Percentiles rank a stretch among this genome's conserved stretches.
These are phyloP conservation scores for Leptographium procerum DNA, from an alignment of 2,329 filamentous ascomycete species.

Conservation along the genomic window DNA sequence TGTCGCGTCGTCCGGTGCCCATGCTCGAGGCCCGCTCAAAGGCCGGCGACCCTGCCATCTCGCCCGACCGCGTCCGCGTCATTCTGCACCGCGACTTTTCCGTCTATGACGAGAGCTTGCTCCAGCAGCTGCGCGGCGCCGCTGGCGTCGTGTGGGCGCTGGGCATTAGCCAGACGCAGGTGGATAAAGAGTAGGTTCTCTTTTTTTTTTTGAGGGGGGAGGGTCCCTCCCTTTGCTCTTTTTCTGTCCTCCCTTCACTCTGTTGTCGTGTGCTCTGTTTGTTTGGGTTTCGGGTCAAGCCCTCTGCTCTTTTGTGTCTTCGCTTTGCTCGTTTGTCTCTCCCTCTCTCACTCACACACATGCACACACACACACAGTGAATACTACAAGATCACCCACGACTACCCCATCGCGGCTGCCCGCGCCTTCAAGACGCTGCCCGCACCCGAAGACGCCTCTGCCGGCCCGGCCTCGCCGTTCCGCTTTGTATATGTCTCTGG, in stretches of 20 bases:
- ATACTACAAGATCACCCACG: conserved; percentile 57
- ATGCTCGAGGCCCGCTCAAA: conserved; percentile 40
- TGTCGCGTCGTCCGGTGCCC: conserved; percentile 52
- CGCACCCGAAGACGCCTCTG: conserved; percentile 8
- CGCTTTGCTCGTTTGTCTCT: background rate
- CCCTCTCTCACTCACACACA: too few species aligned
- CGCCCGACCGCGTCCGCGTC: conserved; percentile 28
- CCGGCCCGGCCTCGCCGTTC: conserved; percentile 25
- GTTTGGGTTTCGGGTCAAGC: too few species aligned
- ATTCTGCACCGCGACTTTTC: conserved; percentile 58
- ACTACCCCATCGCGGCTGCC: conserved; percentile 43
- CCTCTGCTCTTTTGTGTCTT: background rate
- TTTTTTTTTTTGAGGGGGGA: too few species aligned
- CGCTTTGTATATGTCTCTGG: conserved; percentile 64
- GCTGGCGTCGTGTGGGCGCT: conserved; percentile 63
- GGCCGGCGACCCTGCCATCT: conserved; percentile 29
- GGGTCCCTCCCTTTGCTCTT: background rate
- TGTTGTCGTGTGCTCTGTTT: background rate
- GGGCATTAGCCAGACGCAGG: conserved; percentile 45
- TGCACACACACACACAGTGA: conserved; percentile 28
- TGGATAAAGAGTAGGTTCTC: background rate
- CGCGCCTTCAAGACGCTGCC: conserved; percentile 31
- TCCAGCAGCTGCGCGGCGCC: conserved; percentile 51
- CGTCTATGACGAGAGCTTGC: conserved; percentile 43
- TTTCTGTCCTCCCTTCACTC: background rate